phyloP scores from a whole-genome alignment of 768 basidiomycete species.

The Scleroderma bovista region DNA sequence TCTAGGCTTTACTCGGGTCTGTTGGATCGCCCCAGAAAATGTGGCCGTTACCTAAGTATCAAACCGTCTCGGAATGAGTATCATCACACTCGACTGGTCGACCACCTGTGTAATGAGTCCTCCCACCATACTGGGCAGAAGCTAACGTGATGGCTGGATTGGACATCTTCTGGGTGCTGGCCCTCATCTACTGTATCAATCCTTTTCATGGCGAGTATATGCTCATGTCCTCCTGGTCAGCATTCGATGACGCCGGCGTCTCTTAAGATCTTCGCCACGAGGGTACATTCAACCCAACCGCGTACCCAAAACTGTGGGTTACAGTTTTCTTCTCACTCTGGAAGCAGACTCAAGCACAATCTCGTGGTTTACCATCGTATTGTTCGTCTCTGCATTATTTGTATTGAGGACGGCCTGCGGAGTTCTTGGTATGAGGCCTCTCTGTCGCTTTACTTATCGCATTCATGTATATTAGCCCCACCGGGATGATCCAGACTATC shows the following conservation, averaged over 20 bases:
- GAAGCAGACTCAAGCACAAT: constrained; percentile 71
- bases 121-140: constrained; percentile 73
- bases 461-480: constrained; percentile 67
- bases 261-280: constrained; percentile 47
- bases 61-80: constrained; percentile 56
- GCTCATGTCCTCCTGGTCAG: constrained; percentile 59
- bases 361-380: constrained; percentile 54
- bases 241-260: constrained; percentile 65
- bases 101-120: constrained; percentile 44
- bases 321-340: constrained; percentile 71
- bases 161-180: constrained; percentile 65
- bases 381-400: constrained; percentile 56
- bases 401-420: constrained; percentile 58
- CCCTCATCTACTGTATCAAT: constrained; percentile 67
- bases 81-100: constrained; percentile 80
- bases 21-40: constrained; percentile 70
- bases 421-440: constrained; percentile 40
- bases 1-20: constrained; percentile 55
- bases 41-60: constrained; percentile 61
- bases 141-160: constrained; percentile 63
- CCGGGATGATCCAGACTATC: constrained; percentile 72
- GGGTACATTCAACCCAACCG: constrained; percentile 48
- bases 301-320: constrained; percentile 49
- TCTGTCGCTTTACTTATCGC: constrained; percentile 38
- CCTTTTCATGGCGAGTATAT: constrained; percentile 52